Conservation (phyloP, 2,329 filamentous ascomycete genomes). For the Aspergillus sp. region DNA sequence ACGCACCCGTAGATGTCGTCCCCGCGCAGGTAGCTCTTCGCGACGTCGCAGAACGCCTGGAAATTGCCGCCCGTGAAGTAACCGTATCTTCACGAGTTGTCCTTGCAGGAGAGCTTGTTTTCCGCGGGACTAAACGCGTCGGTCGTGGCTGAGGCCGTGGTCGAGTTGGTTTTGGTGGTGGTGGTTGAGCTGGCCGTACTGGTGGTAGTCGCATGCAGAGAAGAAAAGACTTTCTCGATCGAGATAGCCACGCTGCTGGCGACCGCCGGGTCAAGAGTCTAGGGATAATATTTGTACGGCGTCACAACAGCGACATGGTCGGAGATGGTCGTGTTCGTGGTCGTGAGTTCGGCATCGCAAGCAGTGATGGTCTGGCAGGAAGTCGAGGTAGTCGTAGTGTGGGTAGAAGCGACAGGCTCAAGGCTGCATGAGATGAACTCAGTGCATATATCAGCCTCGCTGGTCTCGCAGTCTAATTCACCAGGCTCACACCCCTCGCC, state of each 20-base stretch:
- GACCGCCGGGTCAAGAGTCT: background rate
- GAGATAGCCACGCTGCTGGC: background rate
- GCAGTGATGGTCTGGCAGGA: slow-evolving; percentile 15
- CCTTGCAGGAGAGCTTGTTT: background rate
- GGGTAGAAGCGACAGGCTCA: slow-evolving; percentile 8
- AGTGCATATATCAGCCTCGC: slow-evolving; percentile 14
- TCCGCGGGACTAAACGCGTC: no score
- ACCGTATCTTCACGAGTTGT: slow-evolving; percentile 1
- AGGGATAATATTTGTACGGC: slow-evolving; percentile 1
- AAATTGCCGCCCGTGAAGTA: background rate
- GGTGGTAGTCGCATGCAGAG: background rate
- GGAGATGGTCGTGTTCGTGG: slow-evolving; percentile 10
- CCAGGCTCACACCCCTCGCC: slow-evolving; percentile 10
- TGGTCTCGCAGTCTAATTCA: slow-evolving; percentile 13
- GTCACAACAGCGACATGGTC: slow-evolving; percentile 1
- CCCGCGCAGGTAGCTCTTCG: slow-evolving; percentile 3
- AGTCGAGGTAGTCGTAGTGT: slow-evolving; percentile 10
- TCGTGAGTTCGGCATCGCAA: slow-evolving; percentile 10
- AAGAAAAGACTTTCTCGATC: background rate
- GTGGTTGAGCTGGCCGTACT: slow-evolving; percentile 2
- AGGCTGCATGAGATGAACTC: slow-evolving; percentile 10
- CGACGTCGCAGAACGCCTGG: slow-evolving; percentile 7
- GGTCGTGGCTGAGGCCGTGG: background rate
- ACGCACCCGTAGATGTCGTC: slow-evolving; percentile 6
- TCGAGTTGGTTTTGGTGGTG: slow-evolving; percentile 1